Evolutionary conservation across 202 grass and related monocot genomes (phyloP), one percentile per base, ranked within the genome.

Genomic region (Zizania palustris): DNA sequence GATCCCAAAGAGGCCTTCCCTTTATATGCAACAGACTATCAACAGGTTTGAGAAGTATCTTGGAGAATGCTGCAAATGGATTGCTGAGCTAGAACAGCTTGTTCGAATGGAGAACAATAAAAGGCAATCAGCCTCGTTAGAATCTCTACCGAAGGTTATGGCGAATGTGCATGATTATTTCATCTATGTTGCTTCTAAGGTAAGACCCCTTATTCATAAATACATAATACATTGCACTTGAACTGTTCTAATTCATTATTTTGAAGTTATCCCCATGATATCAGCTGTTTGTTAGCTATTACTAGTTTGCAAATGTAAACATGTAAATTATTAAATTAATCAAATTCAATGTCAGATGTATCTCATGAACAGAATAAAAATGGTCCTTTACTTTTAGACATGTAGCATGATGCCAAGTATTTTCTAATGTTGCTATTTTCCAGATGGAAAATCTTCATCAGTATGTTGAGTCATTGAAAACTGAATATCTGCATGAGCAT

Each of bases 401-500:
- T 46, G 20, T 37, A 7, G 4, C 20, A 7, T 57, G 45, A 46
- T 50, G 45, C 22, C 56, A 55, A 74, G 5, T 28, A 43, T 83
- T 55, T 79, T 79, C 45, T 66, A 39, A 60, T 83, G 11, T 76
- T 90, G 36, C 38, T 68, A 22, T 82, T 48, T 81, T 81, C 43
- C 85, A 98, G 95, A 89, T 98, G 56, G 95, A 98, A 82, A 98
- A 88, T 80, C 89, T 98, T 82, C 95, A 94, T 74, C 89, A 98
- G 59, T 87, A 95, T 86, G 88, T 98, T 66, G 95, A 85, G 65
- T 86, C 87, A 66, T 78, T 88, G 89, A 98, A 98, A 85, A 81
- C 65, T 19, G 73, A 88, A 63, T 98, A 98, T 76, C 74, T 98
- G 28, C 80, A 79, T 57, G 80, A 85, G 35, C 91, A 90, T 34